These are phyloP conservation scores for Leucoagaricus sp. DNA, from an alignment of 1,284 basidiomycete genomes.

Conservation along the genomic window DNA sequence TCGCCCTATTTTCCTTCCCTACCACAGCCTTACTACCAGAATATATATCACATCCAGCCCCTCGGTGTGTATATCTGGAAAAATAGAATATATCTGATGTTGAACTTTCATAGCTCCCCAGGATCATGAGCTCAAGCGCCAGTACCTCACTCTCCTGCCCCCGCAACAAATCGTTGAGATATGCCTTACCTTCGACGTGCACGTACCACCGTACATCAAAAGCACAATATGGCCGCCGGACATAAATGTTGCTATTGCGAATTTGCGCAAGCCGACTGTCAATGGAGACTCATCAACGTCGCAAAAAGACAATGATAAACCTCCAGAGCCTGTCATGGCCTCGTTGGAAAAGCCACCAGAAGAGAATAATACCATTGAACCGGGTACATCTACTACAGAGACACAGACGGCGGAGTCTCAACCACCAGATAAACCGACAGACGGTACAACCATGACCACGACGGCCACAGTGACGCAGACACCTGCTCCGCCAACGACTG, in stretches of 20 bases:
- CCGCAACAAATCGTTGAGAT: conserved; percentile 73
- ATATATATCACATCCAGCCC: conserved; percentile 31
- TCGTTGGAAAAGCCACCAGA: conserved; percentile 26
- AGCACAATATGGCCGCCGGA: conserved; percentile 69
- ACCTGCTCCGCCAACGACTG: conserved; percentile 15
- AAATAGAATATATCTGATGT: conserved; percentile 12
- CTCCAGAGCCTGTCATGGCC: conserved; percentile 28
- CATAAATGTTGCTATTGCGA: conserved; percentile 59
- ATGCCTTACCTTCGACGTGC: conserved; percentile 68
- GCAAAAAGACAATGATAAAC: conserved; percentile 21
- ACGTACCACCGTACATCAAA: conserved; percentile 61
- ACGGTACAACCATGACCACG: not conserved
- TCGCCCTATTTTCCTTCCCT: conserved; percentile 31
- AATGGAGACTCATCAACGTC: conserved; percentile 13
- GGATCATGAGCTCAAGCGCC: conserved; percentile 63
- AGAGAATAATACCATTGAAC: conserved; percentile 14
- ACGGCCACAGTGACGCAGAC: conserved; percentile 14
- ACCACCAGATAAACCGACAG: conserved; percentile 25
- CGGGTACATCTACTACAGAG: conserved; percentile 18
- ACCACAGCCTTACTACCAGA: conserved; percentile 33
- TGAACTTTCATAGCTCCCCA: conserved; percentile 30
- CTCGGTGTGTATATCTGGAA: conserved; percentile 27
- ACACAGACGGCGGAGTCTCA: conserved; percentile 26
- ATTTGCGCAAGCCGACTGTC: conserved; percentile 41
- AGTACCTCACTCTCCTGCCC: conserved; percentile 66